Base-by-base conservation (phyloP, 176 grass and related monocot genomes). In the Bonia amplexicaulis region DNA sequence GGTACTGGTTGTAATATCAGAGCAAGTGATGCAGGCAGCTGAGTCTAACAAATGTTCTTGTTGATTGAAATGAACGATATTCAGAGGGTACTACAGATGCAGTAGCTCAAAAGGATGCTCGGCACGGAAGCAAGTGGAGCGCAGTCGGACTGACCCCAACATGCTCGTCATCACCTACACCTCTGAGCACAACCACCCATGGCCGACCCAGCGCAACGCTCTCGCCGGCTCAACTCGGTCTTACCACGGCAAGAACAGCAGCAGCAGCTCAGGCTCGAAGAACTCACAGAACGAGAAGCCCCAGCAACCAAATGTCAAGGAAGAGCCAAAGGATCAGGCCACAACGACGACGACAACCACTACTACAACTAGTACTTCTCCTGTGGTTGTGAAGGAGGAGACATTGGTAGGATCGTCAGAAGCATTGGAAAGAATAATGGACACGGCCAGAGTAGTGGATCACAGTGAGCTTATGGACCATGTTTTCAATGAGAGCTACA, bases 151-250 rank as follows among this genome's bases (percentile, higher is more conserved):
- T 0, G 96, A 98, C 46, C 96, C 96, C 66, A 98, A 89, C 77
- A 95, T 98, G 96, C 85, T 98, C 2, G 93, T 98, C 69, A 94
- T 98, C 87, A 98, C 96, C 73, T 98, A 98, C 83, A 95, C 93
- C 79, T 98, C 93, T 12, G 96, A 98, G 85, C 96, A 98, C 87
- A 98, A 98, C 74, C 96, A 98, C 80, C 96, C 96, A 29, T 98
- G 96, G 96, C 96, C 96, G 45, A 98, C 93, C 5, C 93, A 98
- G 84, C 87, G 96, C 23, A 98, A 98, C 44, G 96, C 96, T 20
- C 96, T 98, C 15, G 96, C 96, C 27, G 96, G 96, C 69, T 98
- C 93, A 68, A 92, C 93, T n/a, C 78, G 96, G 53, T 89, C 84
- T 29, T 89, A 94, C 64, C 87, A 92, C 67, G 70, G 75, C 54